phyloP scores from a whole-genome alignment of 2,329 filamentous ascomycete genomes.

The Graphium sp. region DNA sequence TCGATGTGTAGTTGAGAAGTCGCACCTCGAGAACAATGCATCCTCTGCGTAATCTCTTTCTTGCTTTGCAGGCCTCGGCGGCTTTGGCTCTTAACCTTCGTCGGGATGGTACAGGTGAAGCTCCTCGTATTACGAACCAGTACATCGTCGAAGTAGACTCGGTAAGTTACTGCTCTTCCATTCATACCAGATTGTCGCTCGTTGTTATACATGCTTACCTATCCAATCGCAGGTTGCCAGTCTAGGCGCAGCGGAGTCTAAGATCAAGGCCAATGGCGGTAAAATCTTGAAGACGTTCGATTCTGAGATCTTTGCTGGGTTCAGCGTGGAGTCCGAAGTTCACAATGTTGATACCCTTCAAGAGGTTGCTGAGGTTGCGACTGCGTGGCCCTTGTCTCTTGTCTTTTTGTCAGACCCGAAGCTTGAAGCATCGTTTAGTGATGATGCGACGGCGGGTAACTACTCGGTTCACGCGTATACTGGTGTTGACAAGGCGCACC shows the following conservation, averaged over 20 bases:
- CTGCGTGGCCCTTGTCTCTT: not conserved
- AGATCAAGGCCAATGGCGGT: not conserved
- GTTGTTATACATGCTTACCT: not conserved
- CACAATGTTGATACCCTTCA: conserved; percentile 1
- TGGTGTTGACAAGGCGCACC: conserved; percentile 19
- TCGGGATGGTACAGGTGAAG: too few relatives aligned
- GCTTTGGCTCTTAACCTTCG: too few relatives aligned
- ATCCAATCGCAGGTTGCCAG: not conserved
- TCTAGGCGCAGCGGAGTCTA: not conserved
- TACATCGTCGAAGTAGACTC: conserved; percentile 2
- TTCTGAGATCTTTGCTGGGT: not conserved
- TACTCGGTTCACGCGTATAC: conserved; percentile 20
- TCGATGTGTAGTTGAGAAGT: too few relatives aligned
- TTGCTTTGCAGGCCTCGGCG: too few relatives aligned
- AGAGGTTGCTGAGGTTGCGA: not conserved
- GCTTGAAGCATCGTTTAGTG: not conserved
- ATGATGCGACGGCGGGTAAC: conserved; percentile 7
- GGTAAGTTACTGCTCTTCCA: not conserved
- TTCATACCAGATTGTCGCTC: too few relatives aligned
- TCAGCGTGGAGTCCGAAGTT: conserved; percentile 1
- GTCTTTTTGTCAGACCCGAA: conserved; percentile 1
- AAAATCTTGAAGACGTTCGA: conserved; percentile 3
- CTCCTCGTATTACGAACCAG: conserved; percentile 1
- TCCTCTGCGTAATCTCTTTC: too few relatives aligned
- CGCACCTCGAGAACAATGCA: too few relatives aligned